A percentile compares a stretch with the other conserved stretches of the same genome.
Conservation (phyloP, 2,329 filamentous ascomycete genomes). For the Leptosphaerulina australis region DNA sequence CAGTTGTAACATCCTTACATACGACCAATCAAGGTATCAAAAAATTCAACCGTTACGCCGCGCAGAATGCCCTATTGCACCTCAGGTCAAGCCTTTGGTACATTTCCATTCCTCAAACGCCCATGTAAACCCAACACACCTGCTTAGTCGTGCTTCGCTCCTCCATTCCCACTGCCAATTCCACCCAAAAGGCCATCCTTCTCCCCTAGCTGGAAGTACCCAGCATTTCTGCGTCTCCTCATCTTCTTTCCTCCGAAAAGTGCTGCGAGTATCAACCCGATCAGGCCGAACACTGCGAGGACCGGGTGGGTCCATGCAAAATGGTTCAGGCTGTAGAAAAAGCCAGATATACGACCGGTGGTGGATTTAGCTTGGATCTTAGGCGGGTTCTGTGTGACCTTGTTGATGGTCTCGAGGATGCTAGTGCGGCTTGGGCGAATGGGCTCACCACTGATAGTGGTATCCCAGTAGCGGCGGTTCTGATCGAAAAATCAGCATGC, state of each 20-base stretch:
- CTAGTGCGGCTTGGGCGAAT: constrained; percentile 89
- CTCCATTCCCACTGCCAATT: constrained; percentile 56
- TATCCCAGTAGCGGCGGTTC: constrained; percentile 96
- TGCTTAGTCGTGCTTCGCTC: constrained; percentile 42
- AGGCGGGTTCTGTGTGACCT: constrained; percentile 70
- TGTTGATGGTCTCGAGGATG: constrained; percentile 83
- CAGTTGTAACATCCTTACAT: no score
- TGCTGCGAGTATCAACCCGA: constrained; percentile 61
- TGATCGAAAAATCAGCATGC: constrained; percentile 46
- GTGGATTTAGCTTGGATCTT: constrained; percentile 79
- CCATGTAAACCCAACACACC: not conserved
- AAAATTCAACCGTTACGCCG: constrained; percentile 5
- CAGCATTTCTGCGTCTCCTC: constrained; percentile 55
- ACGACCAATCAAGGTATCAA: constrained; percentile 2
- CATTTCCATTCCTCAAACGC: constrained; percentile 3
- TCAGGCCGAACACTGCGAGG: constrained; percentile 59
- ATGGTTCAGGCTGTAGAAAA: constrained; percentile 61
- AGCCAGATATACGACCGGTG: constrained; percentile 71
- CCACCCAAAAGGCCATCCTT: constrained; percentile 69
- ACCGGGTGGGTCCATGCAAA: constrained; percentile 54
- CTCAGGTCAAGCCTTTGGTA: not conserved
- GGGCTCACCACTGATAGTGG: constrained; percentile 82
- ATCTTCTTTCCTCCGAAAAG: constrained; percentile 46
- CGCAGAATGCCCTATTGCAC: not conserved
- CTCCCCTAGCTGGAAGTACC: constrained; percentile 68